These are phyloP conservation scores for Escovopsis weberi DNA, from an alignment of 2,329 filamentous ascomycete species.

Conservation along the genomic window DNA sequence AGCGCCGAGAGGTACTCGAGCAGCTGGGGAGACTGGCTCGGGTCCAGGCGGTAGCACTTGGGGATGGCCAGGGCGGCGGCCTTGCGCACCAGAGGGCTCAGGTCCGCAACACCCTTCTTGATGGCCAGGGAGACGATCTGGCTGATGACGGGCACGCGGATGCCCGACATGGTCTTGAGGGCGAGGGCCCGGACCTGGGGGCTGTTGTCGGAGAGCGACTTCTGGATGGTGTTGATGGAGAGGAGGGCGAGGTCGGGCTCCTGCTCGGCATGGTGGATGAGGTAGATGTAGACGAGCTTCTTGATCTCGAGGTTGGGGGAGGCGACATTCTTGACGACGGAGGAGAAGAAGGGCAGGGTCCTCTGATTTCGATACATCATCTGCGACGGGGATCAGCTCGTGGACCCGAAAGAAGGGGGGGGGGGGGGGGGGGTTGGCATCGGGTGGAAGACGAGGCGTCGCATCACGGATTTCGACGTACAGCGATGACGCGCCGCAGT, in stretches of 20 bases:
- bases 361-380: constrained; percentile 91
- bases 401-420: not conserved
- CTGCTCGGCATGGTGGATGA: constrained; percentile 89
- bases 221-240: constrained; percentile 98
- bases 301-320: constrained; percentile 90
- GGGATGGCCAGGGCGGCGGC: constrained; percentile 87
- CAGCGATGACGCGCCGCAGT: constrained; percentile 72
- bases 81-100: constrained; percentile 87
- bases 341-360: constrained; percentile 89
- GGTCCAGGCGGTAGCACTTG: constrained; percentile 88
- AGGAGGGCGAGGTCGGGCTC: constrained; percentile 91
- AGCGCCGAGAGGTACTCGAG: constrained; percentile 66
- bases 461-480: constrained; percentile 28
- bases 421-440: no score
- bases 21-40: constrained; percentile 69
- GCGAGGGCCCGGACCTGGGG: constrained; percentile 85
- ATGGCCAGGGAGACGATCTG: constrained; percentile 95
- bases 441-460: constrained; percentile 2
- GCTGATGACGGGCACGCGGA: constrained; percentile 92
- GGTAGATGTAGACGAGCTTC: constrained; percentile 96
- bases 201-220: constrained; percentile 84
- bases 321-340: constrained; percentile 93
- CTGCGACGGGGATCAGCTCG: constrained; percentile 27
- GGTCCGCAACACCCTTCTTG: constrained; percentile 83
- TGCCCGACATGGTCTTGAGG: constrained; percentile 91